Conservation (phyloP, 1,284 basidiomycete genomes). For the Erythrobasidium hasegawianum region DNA sequence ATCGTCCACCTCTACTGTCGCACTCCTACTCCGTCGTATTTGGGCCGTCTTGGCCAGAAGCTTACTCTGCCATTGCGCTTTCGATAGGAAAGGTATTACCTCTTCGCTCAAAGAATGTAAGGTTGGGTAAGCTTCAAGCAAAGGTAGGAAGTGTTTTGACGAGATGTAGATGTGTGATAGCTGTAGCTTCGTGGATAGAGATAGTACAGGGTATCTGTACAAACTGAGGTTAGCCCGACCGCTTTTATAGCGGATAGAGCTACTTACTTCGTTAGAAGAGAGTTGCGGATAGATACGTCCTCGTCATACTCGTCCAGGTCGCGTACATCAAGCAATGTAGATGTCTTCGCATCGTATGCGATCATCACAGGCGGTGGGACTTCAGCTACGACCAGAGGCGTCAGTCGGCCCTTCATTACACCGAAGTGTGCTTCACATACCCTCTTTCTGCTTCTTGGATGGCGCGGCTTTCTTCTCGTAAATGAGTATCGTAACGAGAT, state of each 20-base stretch:
- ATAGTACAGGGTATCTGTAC: constrained; percentile 66
- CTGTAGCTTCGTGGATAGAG: constrained; percentile 65
- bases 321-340: constrained; percentile 40
- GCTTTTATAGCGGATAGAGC: background rate
- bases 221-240: constrained; percentile 45
- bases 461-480: constrained; percentile 54
- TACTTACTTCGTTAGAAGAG: constrained; percentile 40
- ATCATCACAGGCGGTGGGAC: constrained; percentile 38
- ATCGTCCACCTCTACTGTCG: background rate
- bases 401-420: background rate
- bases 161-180: constrained; percentile 87
- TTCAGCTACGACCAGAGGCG: constrained; percentile 21
- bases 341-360: constrained; percentile 36
- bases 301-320: constrained; percentile 48
- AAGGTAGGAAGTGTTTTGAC: constrained; percentile 39
- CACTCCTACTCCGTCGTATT: background rate
- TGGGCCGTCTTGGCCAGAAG: background rate
- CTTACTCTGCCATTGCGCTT: constrained; percentile 35
- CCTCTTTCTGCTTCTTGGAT: constrained; percentile 40
- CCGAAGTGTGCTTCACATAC: constrained; percentile 26
- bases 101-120: constrained; percentile 29
- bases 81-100: constrained; percentile 29
- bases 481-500: constrained; percentile 74
- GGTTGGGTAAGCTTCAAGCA: constrained; percentile 34
- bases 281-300: constrained; percentile 42